Evolutionary conservation across 306 rosid species (phyloP), one percentile per base, ranked within the genome.

Genomic region (Gillenia trifoliata): DNA sequence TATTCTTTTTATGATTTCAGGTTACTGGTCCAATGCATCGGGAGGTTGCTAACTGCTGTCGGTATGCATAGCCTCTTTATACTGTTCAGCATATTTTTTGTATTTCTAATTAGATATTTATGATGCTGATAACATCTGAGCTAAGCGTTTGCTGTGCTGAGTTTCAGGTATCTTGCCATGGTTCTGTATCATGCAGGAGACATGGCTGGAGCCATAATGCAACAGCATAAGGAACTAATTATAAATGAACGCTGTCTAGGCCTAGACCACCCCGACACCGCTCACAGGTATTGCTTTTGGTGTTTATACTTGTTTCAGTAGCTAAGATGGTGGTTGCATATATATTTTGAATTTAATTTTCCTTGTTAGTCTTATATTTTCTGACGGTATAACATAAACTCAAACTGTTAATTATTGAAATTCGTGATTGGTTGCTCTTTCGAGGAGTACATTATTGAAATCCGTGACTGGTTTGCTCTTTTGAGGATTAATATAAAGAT

Each of bases 11-110:
- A 55, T 77, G 62, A 49, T 56, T 86, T 69, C 83, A 95, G 99
- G 99, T 95, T 76, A 95, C 98, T 72, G 99, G 98, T 30, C 98
- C 97, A 31, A 92, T 95, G 99, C 99, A 95, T 83, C 90, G 96
- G 56, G 99, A 92, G 82, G 99, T 92, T 84, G 99, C 99, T 22
- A 95, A 95, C 72, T 95, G 99, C 76, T 92, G 98, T 75, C 95
- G 98, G 99, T 94, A 86, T 20, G 71, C 71, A 26, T 31, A 65
- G 4, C 64, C n/a, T 57, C 80, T 59, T 64, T 9, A 33, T 31
- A 16, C 25, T 33, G 4, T n/a, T 15, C 17, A 10, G 34, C 25
- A 31, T 4, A 82, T 70, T 81, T 72, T 62, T 79, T 69, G 30
- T 81, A 33, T 41, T 30, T 40, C 6, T 30, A 68, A 22, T 15